Evolutionary conservation across 257 asterid species (phyloP), one percentile per base, ranked within the genome.

Genomic region (Mentha longifolia): DNA sequence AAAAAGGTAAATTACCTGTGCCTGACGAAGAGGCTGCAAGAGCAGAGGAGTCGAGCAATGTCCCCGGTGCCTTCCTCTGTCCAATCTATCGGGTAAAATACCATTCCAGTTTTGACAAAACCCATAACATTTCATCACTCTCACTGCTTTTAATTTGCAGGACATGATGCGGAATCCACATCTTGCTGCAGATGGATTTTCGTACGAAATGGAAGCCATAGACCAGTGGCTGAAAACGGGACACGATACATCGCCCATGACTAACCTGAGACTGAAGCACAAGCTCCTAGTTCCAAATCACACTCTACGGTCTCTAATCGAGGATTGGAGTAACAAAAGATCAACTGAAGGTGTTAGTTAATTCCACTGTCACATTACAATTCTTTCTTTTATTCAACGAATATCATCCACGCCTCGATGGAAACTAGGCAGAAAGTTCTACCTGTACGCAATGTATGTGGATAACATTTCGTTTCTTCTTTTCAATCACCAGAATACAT

Each of bases 141-240:
- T 65, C 16, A 70, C 42, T 31, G 46, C 6, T 45, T 74, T 11
- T 11, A 46, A 5, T 22, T 16, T 71, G 83, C 83, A 90, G 96
- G 88, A 81, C 22, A 80, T 86, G 45, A 87, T 90, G 95, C 81
- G 81, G 78, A 79, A 84, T 73, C 95, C 95, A 22, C 87, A 85
- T 59, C 61, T 90, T 28, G 95, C 91, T n/a, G 87, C 91, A 3
- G 96, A 90, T 74, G 92, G 96, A 65, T 88, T 83, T 78, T 88
- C 91, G 6, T 90, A 90, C 41, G 96, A 90, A 78, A 72, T 77
- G 19, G 88, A 83, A 68, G 92, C 92, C 22, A 88, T 86, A 46
- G 81, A 84, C 6, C 84, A 76, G 79, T 86, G 96, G 95, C 84
- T 90, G 64, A 74, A 46, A 61, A 81, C 80, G 9, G 95, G 89